Conservation (phyloP, 208 protist genomes). For the Trypanosoma boissoni region DNA sequence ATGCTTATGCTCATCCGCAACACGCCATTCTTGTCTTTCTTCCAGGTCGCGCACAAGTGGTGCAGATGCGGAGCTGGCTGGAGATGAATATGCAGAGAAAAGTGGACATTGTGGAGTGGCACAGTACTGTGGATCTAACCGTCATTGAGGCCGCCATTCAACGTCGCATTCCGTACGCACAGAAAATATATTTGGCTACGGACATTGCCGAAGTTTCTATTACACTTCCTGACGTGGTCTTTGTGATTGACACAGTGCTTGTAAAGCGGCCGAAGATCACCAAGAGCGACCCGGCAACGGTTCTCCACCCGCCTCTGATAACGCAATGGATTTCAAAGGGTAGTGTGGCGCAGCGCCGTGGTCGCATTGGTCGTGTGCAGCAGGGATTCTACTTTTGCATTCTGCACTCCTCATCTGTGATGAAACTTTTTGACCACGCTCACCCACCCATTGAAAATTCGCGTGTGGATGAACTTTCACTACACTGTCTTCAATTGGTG, state of each 20-base stretch:
- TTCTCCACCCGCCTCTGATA: constrained; percentile 38
- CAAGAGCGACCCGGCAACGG: constrained; percentile 27
- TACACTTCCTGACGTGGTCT: constrained; percentile 95
- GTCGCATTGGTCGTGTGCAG: constrained; percentile 40
- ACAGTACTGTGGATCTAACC: constrained; percentile 82
- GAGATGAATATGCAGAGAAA: constrained; percentile 81
- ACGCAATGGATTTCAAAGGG: constrained; percentile 39
- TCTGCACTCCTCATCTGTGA: constrained; percentile 17
- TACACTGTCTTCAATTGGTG: constrained; percentile 37
- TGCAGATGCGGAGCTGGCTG: constrained; percentile 39
- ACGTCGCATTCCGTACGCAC: constrained; percentile 38
- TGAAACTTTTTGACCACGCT: constrained; percentile 19
- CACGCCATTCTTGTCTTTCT: constrained; percentile 84
- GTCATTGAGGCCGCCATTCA: constrained; percentile 85
- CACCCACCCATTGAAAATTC: constrained; percentile 38
- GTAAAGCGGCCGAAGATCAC: constrained; percentile 76
- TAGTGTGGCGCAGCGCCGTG: constrained; percentile 30
- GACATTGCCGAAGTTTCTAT: constrained; percentile 97
- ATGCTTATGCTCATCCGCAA: constrained; percentile 45
- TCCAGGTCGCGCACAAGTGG: constrained; percentile 88
- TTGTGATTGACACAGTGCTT: constrained; percentile 94
- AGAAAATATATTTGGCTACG: constrained; percentile 96
- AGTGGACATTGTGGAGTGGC: constrained; percentile 82
- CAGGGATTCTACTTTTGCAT: constrained; percentile 51
- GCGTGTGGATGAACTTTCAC: constrained; percentile 37